Evolutionary conservation across 768 basidiomycete species (phyloP), one percentile per base, ranked within the genome.

Genomic region (Macrolepiota albuminosa): DNA sequence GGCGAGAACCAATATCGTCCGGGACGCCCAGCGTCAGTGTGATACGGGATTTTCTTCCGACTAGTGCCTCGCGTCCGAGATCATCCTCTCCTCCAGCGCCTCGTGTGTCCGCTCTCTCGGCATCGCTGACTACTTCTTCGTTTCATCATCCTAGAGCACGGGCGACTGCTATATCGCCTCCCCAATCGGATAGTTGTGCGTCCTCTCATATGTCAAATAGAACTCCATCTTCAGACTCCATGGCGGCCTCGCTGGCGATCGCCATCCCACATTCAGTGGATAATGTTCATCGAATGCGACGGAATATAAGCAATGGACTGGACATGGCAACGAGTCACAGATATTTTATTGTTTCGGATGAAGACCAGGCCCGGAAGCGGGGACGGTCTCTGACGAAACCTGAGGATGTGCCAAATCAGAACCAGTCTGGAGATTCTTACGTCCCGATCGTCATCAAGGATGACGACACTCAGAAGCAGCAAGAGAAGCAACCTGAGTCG

Each of bases 21-120:
- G 63, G 64, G 37, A 66, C 76, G 55, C 72, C 72, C 65, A 67
- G 76, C 56, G 66, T 80, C 8, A 68, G 76, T 58, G 66, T 80
- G 3, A 74, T 88, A 62, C 79, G 77, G 64, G 78, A 78, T 64
- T 91, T 91, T 67, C 71, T 81, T 26, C 88, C 89, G 37, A 74
- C 58, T 61, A 76, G 60, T 65, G 70, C 78, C 9, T 70, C 76
- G 59, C 74, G 80, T 47, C 68, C 72, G 39, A 67, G 72, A 54
- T 65, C 74, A n/a, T 67, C 67, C 3, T 67, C 79, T 37, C 68
- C 81, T 6, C 69, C 76, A 31, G 66, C 71, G 31, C 74, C 78
- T 34, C 75, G 77, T 53, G 61, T 78, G 36, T 91, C 89, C 55
- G 83, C 85, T 6, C 80, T 91, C 46, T 90, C 89, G 21, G 83